Percentiles rank a stretch among this genome's conserved stretches.
Evolutionary conservation across 331 rosid species (phyloP).

Genomic region (Acacia concinna): DNA sequence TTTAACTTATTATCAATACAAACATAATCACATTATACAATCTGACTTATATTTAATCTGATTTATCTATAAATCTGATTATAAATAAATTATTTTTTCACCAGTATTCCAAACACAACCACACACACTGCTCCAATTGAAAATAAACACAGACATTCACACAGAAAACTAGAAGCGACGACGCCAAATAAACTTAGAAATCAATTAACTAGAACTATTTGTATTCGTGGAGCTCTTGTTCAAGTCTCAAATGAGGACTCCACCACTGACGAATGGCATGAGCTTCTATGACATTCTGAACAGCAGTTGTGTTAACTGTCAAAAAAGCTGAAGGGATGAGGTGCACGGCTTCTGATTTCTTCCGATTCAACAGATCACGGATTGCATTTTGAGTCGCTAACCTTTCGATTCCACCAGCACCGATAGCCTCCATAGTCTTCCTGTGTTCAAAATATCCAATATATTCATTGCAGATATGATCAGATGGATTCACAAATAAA

Average conservation of each 20-base stretch:
- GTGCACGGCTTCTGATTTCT: conserved; percentile 74
- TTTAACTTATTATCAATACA: no score
- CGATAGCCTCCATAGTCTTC: conserved; percentile 80
- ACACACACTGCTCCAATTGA: background rate
- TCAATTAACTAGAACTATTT: conserved; percentile 13
- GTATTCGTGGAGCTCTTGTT: conserved; percentile 56
- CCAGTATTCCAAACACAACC: background rate
- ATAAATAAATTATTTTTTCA: no score
- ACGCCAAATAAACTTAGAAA: conserved; percentile 1
- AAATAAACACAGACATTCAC: background rate
- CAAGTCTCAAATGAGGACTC: conserved; percentile 53
- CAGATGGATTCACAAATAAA: conserved; percentile 80
- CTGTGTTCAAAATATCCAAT: conserved; percentile 93
- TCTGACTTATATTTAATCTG: no score
- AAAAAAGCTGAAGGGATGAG: conserved; percentile 90
- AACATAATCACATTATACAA: no score
- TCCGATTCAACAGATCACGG: conserved; percentile 66
- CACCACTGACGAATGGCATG: conserved; percentile 99
- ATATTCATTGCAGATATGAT: conserved; percentile 73
- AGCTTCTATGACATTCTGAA: conserved; percentile 64
- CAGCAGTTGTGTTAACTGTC: conserved; percentile 44
- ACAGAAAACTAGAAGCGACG: conserved; percentile 26
- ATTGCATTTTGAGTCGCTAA: conserved; percentile 79
- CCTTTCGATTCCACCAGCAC: conserved; percentile 74
- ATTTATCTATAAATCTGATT: no score